These are phyloP conservation scores for Penicillium sp. DNA, from an alignment of 2,329 filamentous ascomycete genomes.

Conservation along the genomic window DNA sequence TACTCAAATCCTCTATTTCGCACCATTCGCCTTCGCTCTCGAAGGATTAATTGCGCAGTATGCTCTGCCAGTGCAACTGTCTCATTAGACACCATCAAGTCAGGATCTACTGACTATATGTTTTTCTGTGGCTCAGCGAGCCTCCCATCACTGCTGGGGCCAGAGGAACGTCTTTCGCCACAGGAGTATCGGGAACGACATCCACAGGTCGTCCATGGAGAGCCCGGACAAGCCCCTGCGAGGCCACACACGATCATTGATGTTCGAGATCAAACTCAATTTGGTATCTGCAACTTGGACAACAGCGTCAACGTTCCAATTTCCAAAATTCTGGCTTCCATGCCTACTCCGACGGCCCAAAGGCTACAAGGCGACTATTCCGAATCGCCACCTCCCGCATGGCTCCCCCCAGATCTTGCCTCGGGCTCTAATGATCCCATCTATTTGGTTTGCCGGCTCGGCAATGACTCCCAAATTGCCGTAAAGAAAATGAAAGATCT, in stretches of 20 bases:
- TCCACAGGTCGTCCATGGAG: neutral
- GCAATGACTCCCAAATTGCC: slow-evolving; percentile 51
- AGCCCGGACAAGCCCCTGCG: neutral
- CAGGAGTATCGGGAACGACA: slow-evolving; percentile 54
- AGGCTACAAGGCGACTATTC: neutral
- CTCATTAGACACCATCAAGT: slow-evolving; percentile 61
- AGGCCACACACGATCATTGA: slow-evolving; percentile 67
- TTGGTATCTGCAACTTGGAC: slow-evolving; percentile 73
- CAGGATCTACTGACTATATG: slow-evolving; percentile 75
- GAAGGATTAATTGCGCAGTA: slow-evolving; percentile 70
- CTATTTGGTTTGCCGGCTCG: slow-evolving; percentile 50
- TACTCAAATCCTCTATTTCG: slow-evolving; percentile 61
- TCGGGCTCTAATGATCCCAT: slow-evolving; percentile 33
- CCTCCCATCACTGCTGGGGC: slow-evolving; percentile 58
- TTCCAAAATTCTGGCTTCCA: slow-evolving; percentile 40
- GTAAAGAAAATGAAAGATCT: slow-evolving; percentile 44
- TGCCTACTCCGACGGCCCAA: neutral
- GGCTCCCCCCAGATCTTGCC: slow-evolving; percentile 29
- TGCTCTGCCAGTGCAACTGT: slow-evolving; percentile 69
- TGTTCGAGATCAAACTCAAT: slow-evolving; percentile 82
- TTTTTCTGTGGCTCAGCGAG: slow-evolving; percentile 74
- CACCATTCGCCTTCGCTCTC: slow-evolving; percentile 70
- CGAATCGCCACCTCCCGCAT: slow-evolving; percentile 20
- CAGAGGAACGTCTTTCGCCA: slow-evolving; percentile 69
- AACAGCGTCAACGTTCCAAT: slow-evolving; percentile 67